Evolutionary conservation across 2,329 filamentous ascomycete genomes (phyloP), one percentile per base, ranked within the genome.

Genomic region (Phoma herbarum): DNA sequence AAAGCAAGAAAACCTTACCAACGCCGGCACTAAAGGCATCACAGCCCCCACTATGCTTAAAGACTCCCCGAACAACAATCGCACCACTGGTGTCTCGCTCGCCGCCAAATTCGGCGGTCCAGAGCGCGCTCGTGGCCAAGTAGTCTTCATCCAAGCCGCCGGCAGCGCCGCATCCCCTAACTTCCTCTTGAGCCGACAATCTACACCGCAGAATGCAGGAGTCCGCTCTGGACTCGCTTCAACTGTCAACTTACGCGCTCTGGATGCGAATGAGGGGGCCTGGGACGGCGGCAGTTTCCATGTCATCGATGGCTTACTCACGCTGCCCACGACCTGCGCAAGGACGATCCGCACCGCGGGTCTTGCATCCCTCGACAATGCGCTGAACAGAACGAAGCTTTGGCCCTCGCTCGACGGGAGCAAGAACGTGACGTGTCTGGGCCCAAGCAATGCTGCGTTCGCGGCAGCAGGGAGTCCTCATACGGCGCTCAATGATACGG

Each of bases 201-300:
- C 52, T 22, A 47, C 51, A 5, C 29, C 56, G 9, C 31, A 57
- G 14, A 43, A 41, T 6, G 31, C 49, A 35, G 53, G 46, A 5
- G 42, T 66, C 16, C 61, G 63, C 22, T 70, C 67, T 1, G 67
- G 67, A 11, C 49, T 70, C 4, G 57, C 52, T 12, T 63, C 64
- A 0, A 63, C 44, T 18, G 64, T 67, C 14, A 62, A 63, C 31
- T 29, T 70, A 8, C 59, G 52, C 7, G 39, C 60, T 2, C 18
- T 67, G 11, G 50, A 61, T 9, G 52, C 56, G 18, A 23, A 43
- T n/a, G 29, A 63, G 39, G 61, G 60, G 2, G 41, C 52, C 7
- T 70, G 66, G 66, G 60, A 63, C 16, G 67, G 67, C 16, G 67
- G 67, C 9, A 56, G 57, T 29, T 69, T 67, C 47, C 65, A 68